These are phyloP conservation scores for Lumnitzera littorea DNA, from an alignment of 345 rosid species.

Conservation along the genomic window DNA sequence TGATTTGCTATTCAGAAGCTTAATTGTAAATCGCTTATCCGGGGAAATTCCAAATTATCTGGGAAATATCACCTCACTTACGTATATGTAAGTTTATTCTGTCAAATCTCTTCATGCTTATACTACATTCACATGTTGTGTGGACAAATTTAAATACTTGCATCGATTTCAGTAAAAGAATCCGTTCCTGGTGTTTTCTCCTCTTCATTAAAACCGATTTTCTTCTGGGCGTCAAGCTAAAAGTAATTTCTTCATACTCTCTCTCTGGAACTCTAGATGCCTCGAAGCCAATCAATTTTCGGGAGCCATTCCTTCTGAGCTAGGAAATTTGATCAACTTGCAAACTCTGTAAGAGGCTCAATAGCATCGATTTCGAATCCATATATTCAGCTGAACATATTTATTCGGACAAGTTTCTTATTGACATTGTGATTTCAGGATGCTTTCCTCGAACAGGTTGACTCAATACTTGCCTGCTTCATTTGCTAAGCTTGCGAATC, in stretches of 20 bases:
- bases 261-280: constrained; percentile 16
- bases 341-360: constrained; percentile 32
- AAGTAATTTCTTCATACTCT: constrained; percentile 16
- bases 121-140: neutral
- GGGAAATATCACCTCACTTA: constrained; percentile 30
- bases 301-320: constrained; percentile 34
- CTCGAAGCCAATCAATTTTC: constrained; percentile 26
- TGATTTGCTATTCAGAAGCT: constrained; percentile 17
- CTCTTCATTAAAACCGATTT: too few relatives aligned
- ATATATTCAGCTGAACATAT: neutral
- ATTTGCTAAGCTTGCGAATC: constrained; percentile 32
- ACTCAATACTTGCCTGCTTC: constrained; percentile 39
- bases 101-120: neutral
- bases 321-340: constrained; percentile 37
- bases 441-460: constrained; percentile 45
- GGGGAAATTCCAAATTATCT: constrained; percentile 34
- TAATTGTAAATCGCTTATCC: constrained; percentile 34
- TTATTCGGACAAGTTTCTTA: neutral
- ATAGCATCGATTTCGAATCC: neutral
- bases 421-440: constrained; percentile 25
- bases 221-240: neutral
- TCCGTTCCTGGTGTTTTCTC: neutral
- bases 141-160: neutral
- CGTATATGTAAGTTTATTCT: constrained; percentile 24
- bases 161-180: neutral